Base-by-base conservation (phyloP, 352 stramenopile genomes). In the Phytopythium oedochilum region DNA sequence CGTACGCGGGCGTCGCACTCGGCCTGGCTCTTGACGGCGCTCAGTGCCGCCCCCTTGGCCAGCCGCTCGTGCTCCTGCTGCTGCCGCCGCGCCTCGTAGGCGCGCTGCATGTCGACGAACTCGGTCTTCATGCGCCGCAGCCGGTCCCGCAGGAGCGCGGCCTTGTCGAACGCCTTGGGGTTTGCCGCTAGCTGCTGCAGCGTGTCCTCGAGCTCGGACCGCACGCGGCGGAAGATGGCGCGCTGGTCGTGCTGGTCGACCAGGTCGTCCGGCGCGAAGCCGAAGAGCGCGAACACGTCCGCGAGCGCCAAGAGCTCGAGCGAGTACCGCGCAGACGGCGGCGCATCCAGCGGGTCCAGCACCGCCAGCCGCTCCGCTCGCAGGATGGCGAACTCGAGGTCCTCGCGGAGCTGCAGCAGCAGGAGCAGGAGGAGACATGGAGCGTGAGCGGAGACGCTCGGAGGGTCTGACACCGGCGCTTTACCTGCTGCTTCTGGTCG, bases 301-400 rank as follows among this genome's bases (percentile, higher is more conserved):
- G 75, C 58, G 8, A 92, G 71, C 15, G 35, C 70, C 60, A 86
- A 81, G 59, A 92, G 81, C 26, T 88, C 73, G 59, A 88, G 81
- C 18, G 75, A 72, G 20, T 86, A 66, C 23, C 70, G 75, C 5
- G 62, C 67, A 6, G 72, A 77, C 20, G 54, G 61, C 20, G 71
- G 55, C 7, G 71, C 63, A n/a, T 75, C 78, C 3, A 61, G 23
- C 23, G 34, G 2, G 53, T 88, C 73, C 3, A 87, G 62, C 32
- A 82, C 66, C 5, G 55, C 64, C 6, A 84, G 57, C 18, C 81
- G 63, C 40, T 92, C 75, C 17, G 58, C 61, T 28, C 87, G 79
- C 59, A 89, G 72, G 47, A 92, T 85, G 8, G 82, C 82, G 59
- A 92, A 89, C 49, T 86, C 70, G 15, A 89, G 53, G 34, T 92